phyloP scores from a whole-genome alignment of 306 rosid species.

The Gillenia trifoliata region DNA sequence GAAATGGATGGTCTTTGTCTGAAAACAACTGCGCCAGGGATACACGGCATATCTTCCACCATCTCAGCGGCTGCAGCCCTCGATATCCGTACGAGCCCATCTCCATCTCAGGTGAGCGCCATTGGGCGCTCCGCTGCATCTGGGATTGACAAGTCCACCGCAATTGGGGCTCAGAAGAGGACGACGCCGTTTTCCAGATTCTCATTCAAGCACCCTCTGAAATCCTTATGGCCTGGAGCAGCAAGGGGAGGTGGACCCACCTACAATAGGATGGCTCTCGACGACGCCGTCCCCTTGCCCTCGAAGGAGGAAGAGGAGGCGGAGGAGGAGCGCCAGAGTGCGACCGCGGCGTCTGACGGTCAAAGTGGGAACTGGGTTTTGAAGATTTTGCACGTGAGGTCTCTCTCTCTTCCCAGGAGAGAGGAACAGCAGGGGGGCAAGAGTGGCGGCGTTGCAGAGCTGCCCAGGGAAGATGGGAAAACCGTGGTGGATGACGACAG shows the following conservation, averaged over 20 bases:
- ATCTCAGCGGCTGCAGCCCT: conserved; percentile 45
- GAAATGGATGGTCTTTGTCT: conserved; percentile 65
- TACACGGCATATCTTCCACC: conserved; percentile 46
- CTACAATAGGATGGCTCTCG: conserved; percentile 50
- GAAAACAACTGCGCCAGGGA: conserved; percentile 35
- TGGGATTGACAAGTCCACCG: conserved; percentile 25
- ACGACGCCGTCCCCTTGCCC: conserved; percentile 50
- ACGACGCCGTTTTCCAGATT: conserved; percentile 51
- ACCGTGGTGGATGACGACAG: conserved; percentile 9
- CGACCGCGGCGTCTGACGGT: conserved; percentile 15
- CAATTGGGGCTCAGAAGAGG: conserved; percentile 14
- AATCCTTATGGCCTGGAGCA: conserved; percentile 58
- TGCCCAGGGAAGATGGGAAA: neutral
- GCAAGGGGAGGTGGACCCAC: conserved; percentile 13
- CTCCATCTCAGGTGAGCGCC: conserved; percentile 46
- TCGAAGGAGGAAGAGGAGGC: conserved; percentile 22
- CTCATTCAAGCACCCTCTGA: conserved; percentile 54
- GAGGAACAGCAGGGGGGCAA: conserved; percentile 20
- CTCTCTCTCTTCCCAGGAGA: conserved; percentile 12
- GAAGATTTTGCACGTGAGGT: conserved; percentile 65
- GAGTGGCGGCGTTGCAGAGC: conserved; percentile 3
- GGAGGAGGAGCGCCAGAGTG: conserved; percentile 21
- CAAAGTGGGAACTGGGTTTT: conserved; percentile 65
- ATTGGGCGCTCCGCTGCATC: conserved; percentile 21
- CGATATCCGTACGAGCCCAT: conserved; percentile 49